Percentiles rank a stretch among this genome's conserved stretches.
Evolutionary conservation across 2,329 filamentous ascomycete species (phyloP).

Genomic region (Colletotrichum caudatum): DNA sequence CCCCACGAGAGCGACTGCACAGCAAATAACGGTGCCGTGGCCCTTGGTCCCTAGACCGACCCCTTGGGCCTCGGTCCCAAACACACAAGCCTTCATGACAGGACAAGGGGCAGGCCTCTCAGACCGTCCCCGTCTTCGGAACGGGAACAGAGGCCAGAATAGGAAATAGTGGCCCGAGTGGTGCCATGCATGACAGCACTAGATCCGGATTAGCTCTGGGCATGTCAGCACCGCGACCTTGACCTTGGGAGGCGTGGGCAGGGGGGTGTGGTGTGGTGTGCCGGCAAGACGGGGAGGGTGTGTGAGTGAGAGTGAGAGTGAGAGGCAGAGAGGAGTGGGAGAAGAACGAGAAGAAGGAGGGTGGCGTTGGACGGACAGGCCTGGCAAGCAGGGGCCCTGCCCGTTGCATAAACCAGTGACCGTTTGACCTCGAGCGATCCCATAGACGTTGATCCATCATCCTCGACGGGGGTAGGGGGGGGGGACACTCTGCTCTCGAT

Average conservation of each 20-base stretch:
- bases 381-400: conserved; percentile 34
- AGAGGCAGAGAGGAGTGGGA: conserved; percentile 42
- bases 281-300: conserved; percentile 4
- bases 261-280: too few relatives aligned
- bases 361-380: conserved; percentile 19
- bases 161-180: conserved; percentile 46
- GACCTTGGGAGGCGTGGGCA: conserved; percentile 20
- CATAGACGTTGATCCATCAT: conserved; percentile 50
- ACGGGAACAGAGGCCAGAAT: conserved; percentile 47
- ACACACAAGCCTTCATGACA: conserved; percentile 50
- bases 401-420: conserved; percentile 49
- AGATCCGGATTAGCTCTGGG: conserved; percentile 38
- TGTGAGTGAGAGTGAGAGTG: background rate
- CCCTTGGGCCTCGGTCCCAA: conserved; percentile 43
- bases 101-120: conserved; percentile 43
- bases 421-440: conserved; percentile 57
- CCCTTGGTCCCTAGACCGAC: conserved; percentile 25
- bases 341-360: conserved; percentile 6
- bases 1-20: conserved; percentile 50
- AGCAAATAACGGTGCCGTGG: conserved; percentile 43
- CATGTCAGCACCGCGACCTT: conserved; percentile 34
- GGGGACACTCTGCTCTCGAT: conserved; percentile 48
- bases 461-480: conserved; percentile 43
- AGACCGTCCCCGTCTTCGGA: conserved; percentile 43
- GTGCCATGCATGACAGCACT: conserved; percentile 42